Percentiles rank a stretch among this genome's conserved stretches.
Evolutionary conservation across 83 land plant species (phyloP).

Genomic region (Diphasiastrum complanatum): DNA sequence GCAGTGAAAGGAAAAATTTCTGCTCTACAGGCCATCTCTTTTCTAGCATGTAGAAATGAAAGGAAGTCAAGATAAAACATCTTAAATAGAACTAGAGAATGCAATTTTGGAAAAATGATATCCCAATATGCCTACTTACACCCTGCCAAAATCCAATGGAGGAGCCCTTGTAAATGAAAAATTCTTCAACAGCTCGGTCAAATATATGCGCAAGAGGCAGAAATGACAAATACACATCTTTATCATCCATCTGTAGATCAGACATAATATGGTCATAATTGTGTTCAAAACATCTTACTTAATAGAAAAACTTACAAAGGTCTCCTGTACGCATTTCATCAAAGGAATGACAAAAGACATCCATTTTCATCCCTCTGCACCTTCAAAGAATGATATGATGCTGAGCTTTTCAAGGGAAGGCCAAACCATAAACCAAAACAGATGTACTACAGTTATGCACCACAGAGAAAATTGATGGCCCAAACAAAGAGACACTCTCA

Average conservation of each 20-base stretch:
- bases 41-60: no score
- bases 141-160: conserved; percentile 94
- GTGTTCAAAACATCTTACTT: neutral
- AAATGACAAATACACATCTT: conserved; percentile 75
- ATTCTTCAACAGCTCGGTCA: conserved; percentile 74
- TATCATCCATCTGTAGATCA: conserved; percentile 42
- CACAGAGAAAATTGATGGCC: conserved; percentile 5
- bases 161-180: conserved; percentile 63
- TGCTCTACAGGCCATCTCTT: no score
- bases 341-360: no score
- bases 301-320: neutral
- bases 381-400: no score
- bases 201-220: conserved; percentile 95
- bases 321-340: neutral
- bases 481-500: neutral
- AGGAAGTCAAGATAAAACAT: conserved; percentile 1
- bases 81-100: neutral
- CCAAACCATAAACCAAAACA: no score
- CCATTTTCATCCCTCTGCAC: no score
- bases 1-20: no score
- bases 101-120: no score
- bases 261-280: neutral
- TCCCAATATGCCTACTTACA: no score
- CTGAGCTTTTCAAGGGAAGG: no score
- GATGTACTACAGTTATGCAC: no score